Evolutionary conservation across 257 asterid genomes (phyloP), one percentile per base, ranked within the genome.

Genomic region (Mentha longifolia): DNA sequence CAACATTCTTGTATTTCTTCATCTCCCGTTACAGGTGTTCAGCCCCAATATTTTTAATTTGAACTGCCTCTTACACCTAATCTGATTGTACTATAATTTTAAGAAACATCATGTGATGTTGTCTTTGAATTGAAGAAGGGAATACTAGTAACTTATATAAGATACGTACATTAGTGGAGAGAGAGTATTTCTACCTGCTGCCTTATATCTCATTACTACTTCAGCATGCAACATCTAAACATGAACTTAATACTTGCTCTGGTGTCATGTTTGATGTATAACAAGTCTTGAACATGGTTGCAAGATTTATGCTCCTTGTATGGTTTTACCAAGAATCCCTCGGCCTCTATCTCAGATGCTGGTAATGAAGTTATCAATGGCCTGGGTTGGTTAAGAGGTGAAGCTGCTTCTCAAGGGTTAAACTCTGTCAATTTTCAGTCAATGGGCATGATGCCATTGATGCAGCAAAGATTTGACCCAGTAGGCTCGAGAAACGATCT

Each of bases 401-500:
- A 85, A 54, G 78, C 76, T 13, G 89, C 92, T 56, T 92, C 87
- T 66, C 90, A 82, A 78, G 95, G 94, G 59, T 83, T 83, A 74
- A 86, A 80, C 68, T 74, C 95, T 28, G 35, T 84, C 82, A 86
- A 88, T 72, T 83, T 86, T 68, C 92, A 82, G 51, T 83, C 97
- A 39, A 71, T 73, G 5, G 87, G 96, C 52, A 86, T 86, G 96
- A 72, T 78, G 39, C 97, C 96, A 1, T 85, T 87, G 90, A 85
- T 84, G 91, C 95, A 88, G 74, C 97, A 92, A 82, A 82, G 95
- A 73, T 71, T 86, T 7, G 97, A 90, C 78, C 90, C 96, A 1
- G 37, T 79, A 31, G 70, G 82, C 79, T 66, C 79, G 49, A 88
- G 86, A 42, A 86, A 72, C 60, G 98, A 92, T 75, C 84, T 88